Conservation (phyloP, 2,329 filamentous ascomycete genomes). For the Paradendryphiella salina region DNA sequence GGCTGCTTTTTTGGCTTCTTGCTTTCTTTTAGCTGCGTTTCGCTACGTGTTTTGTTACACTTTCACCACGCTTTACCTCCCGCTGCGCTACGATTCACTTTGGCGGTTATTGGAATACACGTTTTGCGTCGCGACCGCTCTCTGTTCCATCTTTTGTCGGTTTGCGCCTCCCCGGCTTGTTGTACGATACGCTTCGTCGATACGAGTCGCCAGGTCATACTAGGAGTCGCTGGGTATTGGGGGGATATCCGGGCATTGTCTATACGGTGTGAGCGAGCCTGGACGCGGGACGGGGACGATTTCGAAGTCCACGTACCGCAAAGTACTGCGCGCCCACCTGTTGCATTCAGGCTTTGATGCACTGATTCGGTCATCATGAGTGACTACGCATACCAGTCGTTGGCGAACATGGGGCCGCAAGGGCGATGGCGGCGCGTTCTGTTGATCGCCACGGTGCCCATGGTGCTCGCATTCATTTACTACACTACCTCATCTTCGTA, state of each 20-base stretch:
- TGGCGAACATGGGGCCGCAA: constrained; percentile 41
- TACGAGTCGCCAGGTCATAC: not conserved
- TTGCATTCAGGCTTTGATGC: not conserved
- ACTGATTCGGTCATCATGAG: constrained; percentile 18
- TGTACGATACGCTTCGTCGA: not conserved
- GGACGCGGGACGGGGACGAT: not conserved
- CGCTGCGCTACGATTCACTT: not conserved
- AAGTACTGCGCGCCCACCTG: not conserved
- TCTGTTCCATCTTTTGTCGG: not conserved
- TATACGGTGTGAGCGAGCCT: not conserved
- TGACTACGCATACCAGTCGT: constrained; percentile 38
- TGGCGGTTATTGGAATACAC: not conserved
- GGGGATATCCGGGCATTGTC: not conserved
- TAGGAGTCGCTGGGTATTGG: not conserved
- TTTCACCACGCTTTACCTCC: too few relatives aligned
- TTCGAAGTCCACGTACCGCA: not conserved
- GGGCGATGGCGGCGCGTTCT: constrained; percentile 43
- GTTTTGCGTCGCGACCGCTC: not conserved
- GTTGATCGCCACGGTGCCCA: constrained; percentile 37
- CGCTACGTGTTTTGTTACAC: not conserved
- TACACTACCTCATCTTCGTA: constrained; percentile 35
- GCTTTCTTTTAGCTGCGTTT: not conserved
- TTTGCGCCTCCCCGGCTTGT: not conserved
- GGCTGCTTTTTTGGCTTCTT: not conserved
- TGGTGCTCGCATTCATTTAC: constrained; percentile 36